phyloP scores from a whole-genome alignment of 2,329 filamentous ascomycete species.

The Cladophialophora bantiana region DNA sequence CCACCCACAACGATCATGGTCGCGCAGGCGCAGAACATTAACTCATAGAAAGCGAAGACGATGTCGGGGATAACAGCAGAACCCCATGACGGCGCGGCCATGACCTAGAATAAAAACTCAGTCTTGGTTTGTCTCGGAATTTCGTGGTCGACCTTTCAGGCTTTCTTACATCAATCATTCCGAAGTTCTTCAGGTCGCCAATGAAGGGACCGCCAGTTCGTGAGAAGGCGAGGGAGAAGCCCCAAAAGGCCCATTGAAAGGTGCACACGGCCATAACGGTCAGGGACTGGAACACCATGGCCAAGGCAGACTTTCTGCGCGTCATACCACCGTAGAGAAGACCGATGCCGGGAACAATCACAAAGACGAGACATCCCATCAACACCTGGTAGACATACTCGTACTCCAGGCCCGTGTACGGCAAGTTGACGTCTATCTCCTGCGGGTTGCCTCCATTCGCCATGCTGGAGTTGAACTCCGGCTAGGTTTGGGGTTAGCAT shows the following conservation, averaged over 20 bases:
- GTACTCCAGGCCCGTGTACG: slow-evolving; percentile 66
- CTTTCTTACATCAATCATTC: slow-evolving; percentile 68
- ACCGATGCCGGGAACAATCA: slow-evolving; percentile 72
- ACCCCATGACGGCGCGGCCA: slow-evolving; percentile 65
- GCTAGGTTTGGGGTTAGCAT: slow-evolving; percentile 20
- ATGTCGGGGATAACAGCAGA: slow-evolving; percentile 67
- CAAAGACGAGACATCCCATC: slow-evolving; percentile 68
- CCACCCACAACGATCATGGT: slow-evolving; percentile 71
- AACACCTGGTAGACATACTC: slow-evolving; percentile 67
- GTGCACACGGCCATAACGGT: slow-evolving; percentile 60
- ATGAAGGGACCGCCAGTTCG: slow-evolving; percentile 68
- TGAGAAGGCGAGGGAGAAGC: slow-evolving; percentile 69
- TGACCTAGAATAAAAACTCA: slow-evolving; percentile 27
- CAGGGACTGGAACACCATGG: slow-evolving; percentile 68
- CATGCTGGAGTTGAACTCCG: slow-evolving; percentile 45
- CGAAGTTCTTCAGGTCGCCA: slow-evolving; percentile 67
- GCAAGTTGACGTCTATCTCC: slow-evolving; percentile 62
- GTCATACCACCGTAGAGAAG: slow-evolving; percentile 70
- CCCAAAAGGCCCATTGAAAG: slow-evolving; percentile 69
- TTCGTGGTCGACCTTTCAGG: slow-evolving; percentile 58
- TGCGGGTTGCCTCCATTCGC: slow-evolving; percentile 64
- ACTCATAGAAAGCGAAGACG: slow-evolving; percentile 70
- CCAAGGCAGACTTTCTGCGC: slow-evolving; percentile 67
- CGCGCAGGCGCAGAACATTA: slow-evolving; percentile 64
- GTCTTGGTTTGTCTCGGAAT: background rate